Evolutionary conservation across 371 early-diverging fungal genomes (phyloP).

Genomic region (Paramicrosporidium saccamoebae): DNA sequence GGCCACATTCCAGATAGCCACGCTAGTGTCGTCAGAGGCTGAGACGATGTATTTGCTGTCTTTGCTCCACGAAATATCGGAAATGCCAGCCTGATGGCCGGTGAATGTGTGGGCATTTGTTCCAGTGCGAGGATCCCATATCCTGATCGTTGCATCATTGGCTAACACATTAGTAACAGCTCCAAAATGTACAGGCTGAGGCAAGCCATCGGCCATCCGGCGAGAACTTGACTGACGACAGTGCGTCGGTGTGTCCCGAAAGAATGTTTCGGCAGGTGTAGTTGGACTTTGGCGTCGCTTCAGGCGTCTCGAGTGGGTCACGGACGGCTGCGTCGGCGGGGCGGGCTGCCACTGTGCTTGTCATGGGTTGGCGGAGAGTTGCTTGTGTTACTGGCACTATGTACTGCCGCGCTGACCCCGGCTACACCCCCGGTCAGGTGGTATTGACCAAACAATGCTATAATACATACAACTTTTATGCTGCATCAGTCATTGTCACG

Average conservation of each 20-base stretch:
- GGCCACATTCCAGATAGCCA: slow-evolving; percentile 54
- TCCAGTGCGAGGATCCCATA: slow-evolving; percentile 68
- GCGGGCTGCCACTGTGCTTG: too few relatives aligned
- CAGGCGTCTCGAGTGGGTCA: too few relatives aligned
- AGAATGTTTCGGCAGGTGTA: slow-evolving; percentile 68
- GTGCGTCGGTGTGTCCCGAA: slow-evolving; percentile 74
- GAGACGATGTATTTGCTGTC: slow-evolving; percentile 59
- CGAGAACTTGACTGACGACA: slow-evolving; percentile 81
- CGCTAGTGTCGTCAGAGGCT: slow-evolving; percentile 74
- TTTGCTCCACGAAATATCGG: slow-evolving; percentile 77
- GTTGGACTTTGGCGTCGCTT: too few relatives aligned
- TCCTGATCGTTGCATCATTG: slow-evolving; percentile 61
- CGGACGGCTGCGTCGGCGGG: too few relatives aligned
- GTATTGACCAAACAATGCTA: too few relatives aligned
- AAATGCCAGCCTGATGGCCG: slow-evolving; percentile 78
- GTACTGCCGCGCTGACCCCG: too few relatives aligned
- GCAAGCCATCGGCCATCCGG: slow-evolving; percentile 90
- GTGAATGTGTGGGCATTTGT: slow-evolving; percentile 43
- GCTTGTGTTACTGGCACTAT: too few relatives aligned
- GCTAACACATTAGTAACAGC: slow-evolving; percentile 8
- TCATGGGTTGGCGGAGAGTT: too few relatives aligned
- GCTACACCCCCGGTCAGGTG: too few relatives aligned
- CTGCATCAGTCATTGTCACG: too few relatives aligned
- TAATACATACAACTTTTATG: too few relatives aligned
- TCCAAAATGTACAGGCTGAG: slow-evolving; percentile 28